phyloP scores from a whole-genome alignment of 2,329 filamentous ascomycete species.

The Aspergillus quadrilineatus region DNA sequence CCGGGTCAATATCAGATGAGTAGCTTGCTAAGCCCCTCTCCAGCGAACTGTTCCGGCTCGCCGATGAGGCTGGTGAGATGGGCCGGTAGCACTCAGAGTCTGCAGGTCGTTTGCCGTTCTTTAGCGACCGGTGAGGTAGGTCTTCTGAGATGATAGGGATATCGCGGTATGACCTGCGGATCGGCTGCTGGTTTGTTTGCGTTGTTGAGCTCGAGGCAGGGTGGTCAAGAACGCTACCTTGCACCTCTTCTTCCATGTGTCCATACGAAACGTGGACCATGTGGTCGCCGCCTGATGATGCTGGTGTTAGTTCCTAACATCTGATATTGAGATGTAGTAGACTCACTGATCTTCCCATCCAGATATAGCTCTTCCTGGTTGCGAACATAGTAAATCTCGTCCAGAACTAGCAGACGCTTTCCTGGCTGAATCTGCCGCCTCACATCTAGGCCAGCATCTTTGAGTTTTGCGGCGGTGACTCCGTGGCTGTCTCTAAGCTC shows the following conservation, averaged over 20 bases:
- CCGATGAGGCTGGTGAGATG: slow-evolving; percentile 20
- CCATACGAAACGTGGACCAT: slow-evolving; percentile 32
- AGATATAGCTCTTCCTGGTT: slow-evolving; percentile 40
- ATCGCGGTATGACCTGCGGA: slow-evolving; percentile 3
- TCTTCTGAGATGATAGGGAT: slow-evolving; percentile 1
- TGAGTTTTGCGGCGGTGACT: slow-evolving; percentile 39
- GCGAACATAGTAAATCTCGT: slow-evolving; percentile 43
- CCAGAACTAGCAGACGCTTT: slow-evolving; percentile 38
- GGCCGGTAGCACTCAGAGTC: slow-evolving; percentile 12
- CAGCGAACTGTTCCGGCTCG: slow-evolving; percentile 21
- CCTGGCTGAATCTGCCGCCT: slow-evolving; percentile 37
- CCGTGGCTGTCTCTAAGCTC: slow-evolving; percentile 36
- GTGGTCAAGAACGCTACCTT: slow-evolving; percentile 10
- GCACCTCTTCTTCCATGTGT: slow-evolving; percentile 24
- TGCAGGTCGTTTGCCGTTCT: slow-evolving; percentile 11
- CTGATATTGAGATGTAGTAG: background rate
- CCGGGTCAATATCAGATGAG: slow-evolving; percentile 16
- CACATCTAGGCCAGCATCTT: slow-evolving; percentile 42
- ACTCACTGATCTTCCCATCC: slow-evolving; percentile 38
- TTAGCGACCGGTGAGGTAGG: background rate
- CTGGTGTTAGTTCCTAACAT: slow-evolving; percentile 1
- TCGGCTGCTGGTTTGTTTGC: slow-evolving; percentile 8
- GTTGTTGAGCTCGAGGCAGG: slow-evolving; percentile 5
- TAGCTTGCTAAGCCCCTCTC: slow-evolving; percentile 20
- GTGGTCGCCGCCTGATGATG: slow-evolving; percentile 26